Conservation (phyloP, 805 yeast genomes). For the Kluyveromyces dobzhanskii region DNA sequence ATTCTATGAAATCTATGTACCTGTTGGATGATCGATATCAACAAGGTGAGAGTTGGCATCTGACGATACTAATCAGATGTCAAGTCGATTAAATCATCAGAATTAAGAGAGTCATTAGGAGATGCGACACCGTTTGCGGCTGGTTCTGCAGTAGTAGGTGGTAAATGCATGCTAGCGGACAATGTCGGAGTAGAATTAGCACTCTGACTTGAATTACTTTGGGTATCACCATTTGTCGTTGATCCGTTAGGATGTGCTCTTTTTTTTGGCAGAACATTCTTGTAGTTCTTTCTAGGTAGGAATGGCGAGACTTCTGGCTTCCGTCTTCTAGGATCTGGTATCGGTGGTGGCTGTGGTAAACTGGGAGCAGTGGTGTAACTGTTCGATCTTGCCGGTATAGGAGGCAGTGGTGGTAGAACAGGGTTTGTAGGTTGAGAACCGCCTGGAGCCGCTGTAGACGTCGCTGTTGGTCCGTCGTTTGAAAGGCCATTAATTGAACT, state of each 20-base stretch:
- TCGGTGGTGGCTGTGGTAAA: constrained; percentile 11
- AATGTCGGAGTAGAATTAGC: not conserved
- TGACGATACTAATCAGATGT: constrained; percentile 13
- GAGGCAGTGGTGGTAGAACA: constrained; percentile 10
- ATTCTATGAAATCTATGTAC: too few species aligned
- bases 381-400: not conserved
- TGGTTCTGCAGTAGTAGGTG: constrained; percentile 1
- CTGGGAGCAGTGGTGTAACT: not conserved
- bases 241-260: constrained; percentile 10
- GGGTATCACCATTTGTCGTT: not conserved
- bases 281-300: constrained; percentile 25
- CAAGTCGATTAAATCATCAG: constrained; percentile 18
- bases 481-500: not conserved
- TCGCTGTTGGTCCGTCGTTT: not conserved
- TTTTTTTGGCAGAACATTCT: constrained; percentile 22
- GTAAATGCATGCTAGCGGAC: not conserved
- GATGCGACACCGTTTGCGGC: not conserved
- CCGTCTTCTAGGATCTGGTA: constrained; percentile 12
- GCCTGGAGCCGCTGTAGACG: not conserved
- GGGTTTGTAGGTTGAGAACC: not conserved
- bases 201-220: not conserved
- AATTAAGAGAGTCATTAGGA: constrained; percentile 1
- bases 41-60: too few species aligned
- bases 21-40: too few species aligned
- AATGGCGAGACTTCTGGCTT: constrained; percentile 24